Conservation (phyloP, 2,329 filamentous ascomycete genomes). For the Lachnellula hyalina region DNA sequence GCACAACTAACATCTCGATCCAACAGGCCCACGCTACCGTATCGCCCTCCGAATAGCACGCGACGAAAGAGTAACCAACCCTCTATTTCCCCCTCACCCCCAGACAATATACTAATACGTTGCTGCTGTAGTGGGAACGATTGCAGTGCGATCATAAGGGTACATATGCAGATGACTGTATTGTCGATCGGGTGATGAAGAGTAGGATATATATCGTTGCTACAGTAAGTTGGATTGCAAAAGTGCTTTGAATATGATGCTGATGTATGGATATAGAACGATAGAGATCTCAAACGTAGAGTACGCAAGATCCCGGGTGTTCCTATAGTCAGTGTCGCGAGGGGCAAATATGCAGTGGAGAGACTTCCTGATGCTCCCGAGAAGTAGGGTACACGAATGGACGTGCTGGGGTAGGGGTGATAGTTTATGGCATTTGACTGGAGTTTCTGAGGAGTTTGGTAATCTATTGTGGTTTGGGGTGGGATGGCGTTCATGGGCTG, state of each 20-base stretch:
- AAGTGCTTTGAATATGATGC: background rate
- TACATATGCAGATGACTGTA: conserved; percentile 80
- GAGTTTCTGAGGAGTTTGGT: background rate
- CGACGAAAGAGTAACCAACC: conserved; percentile 59
- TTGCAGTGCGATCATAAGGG: conserved; percentile 89
- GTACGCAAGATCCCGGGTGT: conserved; percentile 66
- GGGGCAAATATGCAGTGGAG: conserved; percentile 93
- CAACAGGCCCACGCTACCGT: conserved; percentile 66
- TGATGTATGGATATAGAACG: conserved; percentile 39
- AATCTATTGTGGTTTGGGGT: background rate
- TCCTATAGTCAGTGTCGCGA: conserved; percentile 69
- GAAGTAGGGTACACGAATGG: conserved; percentile 19
- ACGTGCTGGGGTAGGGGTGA: background rate
- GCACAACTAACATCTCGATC: too few relatives aligned
- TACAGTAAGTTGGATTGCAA: conserved; percentile 35
- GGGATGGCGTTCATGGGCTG: background rate
- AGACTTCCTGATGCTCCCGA: conserved; percentile 80
- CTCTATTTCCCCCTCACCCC: background rate
- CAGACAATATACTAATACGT: background rate
- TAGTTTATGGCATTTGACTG: background rate
- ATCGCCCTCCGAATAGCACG: conserved; percentile 80
- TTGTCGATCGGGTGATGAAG: conserved; percentile 67
- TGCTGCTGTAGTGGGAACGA: conserved; percentile 55
- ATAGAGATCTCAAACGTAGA: conserved; percentile 75
- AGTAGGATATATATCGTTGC: conserved; percentile 74